These are phyloP conservation scores for Amanita brunnescens DNA, from an alignment of 768 basidiomycete genomes.

Conservation along the genomic window DNA sequence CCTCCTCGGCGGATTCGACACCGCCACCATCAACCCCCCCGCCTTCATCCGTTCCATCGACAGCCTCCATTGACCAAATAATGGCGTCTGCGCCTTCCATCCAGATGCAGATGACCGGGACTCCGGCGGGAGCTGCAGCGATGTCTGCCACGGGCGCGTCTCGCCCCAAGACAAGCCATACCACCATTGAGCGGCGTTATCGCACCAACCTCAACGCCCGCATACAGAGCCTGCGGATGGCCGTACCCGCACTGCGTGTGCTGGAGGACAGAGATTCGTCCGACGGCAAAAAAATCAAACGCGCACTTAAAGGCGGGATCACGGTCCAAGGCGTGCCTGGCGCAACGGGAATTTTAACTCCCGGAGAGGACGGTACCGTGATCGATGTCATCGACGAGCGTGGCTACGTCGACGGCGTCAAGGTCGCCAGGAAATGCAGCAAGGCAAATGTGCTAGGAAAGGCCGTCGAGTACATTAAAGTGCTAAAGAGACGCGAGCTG, in stretches of 20 bases:
- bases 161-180: constrained; percentile 81
- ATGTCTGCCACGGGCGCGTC: constrained; percentile 4
- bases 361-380: constrained; percentile 25
- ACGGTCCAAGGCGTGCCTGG: constrained; percentile 25
- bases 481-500: constrained; percentile 69
- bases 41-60: background rate
- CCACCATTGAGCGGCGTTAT: constrained; percentile 83
- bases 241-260: constrained; percentile 77
- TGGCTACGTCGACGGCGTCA: constrained; percentile 88
- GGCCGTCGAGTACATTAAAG: constrained; percentile 86
- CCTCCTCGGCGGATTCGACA: constrained; percentile 33
- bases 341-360: constrained; percentile 20
- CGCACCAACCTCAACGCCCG: constrained; percentile 85
- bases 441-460: constrained; percentile 89
- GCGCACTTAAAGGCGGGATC: constrained; percentile 32
- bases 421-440: constrained; percentile 83
- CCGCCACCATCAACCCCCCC: constrained; percentile 19
- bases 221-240: constrained; percentile 69
- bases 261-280: constrained; percentile 52
- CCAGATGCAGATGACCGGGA: background rate
- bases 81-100: constrained; percentile 4
- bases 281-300: constrained; percentile 38
- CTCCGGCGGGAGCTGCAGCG: background rate
- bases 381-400: constrained; percentile 68
- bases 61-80: background rate